A percentile compares a stretch with the other conserved stretches of the same genome.
These are phyloP conservation scores for Chlorencoelia australis DNA, from an alignment of 2,329 filamentous ascomycete species.

Conservation along the genomic window DNA sequence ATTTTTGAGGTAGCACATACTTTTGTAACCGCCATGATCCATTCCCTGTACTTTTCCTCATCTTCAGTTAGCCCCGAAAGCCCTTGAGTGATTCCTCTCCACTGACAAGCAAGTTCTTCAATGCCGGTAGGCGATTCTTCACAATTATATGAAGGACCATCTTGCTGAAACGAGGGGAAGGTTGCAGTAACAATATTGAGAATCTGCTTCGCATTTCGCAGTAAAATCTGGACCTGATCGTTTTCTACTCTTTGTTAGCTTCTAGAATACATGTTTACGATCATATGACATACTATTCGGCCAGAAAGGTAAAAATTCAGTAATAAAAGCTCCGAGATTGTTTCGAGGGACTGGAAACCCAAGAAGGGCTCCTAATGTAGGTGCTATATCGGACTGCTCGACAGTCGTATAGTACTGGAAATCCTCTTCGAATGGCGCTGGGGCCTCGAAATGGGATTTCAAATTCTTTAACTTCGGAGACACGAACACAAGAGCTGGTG, in stretches of 20 bases:
- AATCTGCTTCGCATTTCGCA: conserved; percentile 74
- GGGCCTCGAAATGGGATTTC: conserved; percentile 42
- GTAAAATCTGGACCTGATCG: conserved; percentile 58
- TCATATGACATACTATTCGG: conserved; percentile 38
- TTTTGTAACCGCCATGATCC: conserved; percentile 35
- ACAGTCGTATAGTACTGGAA: conserved; percentile 77
- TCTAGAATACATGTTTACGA: neutral
- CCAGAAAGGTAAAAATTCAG: conserved; percentile 73
- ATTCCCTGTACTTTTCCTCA: conserved; percentile 28
- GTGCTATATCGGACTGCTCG: conserved; percentile 91
- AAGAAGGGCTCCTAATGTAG: conserved; percentile 76
- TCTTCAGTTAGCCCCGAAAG: conserved; percentile 12
- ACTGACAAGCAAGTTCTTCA: conserved; percentile 58
- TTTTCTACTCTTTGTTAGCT: conserved; percentile 24
- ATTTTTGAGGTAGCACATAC: conserved; percentile 22
- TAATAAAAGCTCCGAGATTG: conserved; percentile 78
- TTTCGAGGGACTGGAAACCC: conserved; percentile 85
- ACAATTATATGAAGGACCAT: conserved; percentile 19
- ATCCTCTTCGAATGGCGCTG: conserved; percentile 51
- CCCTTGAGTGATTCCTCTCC: conserved; percentile 37
- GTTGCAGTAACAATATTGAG: conserved; percentile 65
- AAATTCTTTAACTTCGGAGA: conserved; percentile 78
- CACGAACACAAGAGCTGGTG: conserved; percentile 81
- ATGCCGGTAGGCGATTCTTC: conserved; percentile 26
- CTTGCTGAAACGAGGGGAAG: conserved; percentile 45